These are phyloP conservation scores for Hemileccinum rubropunctum DNA, from an alignment of 768 basidiomycete genomes.

Conservation along the genomic window DNA sequence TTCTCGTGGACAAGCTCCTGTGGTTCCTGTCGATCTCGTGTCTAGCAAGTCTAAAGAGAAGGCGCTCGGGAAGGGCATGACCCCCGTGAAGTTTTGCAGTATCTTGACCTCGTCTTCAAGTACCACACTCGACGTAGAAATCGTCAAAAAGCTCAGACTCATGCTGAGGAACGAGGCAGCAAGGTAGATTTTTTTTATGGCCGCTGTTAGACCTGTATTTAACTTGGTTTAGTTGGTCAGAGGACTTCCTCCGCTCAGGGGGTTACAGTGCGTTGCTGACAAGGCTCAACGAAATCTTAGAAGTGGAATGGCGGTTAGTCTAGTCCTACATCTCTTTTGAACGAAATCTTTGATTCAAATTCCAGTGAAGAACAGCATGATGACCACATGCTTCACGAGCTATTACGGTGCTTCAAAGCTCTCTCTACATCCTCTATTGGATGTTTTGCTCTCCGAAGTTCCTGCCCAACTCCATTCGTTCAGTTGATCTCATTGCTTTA, in stretches of 20 bases:
- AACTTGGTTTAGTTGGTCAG: constrained; percentile 68
- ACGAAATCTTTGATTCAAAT: constrained; percentile 6
- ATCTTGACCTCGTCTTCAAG: constrained; percentile 68
- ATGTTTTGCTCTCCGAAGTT: constrained; percentile 85
- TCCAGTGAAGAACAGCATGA: constrained; percentile 97
- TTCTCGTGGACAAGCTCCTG: constrained; percentile 52
- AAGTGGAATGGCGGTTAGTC: constrained; percentile 95
- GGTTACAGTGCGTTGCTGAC: constrained; percentile 86
- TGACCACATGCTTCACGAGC: constrained; percentile 88
- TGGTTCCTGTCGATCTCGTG: constrained; percentile 34
- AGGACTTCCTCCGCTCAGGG: constrained; percentile 76
- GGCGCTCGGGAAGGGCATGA: constrained; percentile 47
- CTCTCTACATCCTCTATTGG: constrained; percentile 88
- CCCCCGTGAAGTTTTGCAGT: constrained; percentile 65
- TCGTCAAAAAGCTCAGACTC: constrained; percentile 83
- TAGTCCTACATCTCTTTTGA: neutral
- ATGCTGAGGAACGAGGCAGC: constrained; percentile 91
- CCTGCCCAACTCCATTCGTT: constrained; percentile 82
- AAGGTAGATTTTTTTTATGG: constrained; percentile 43
- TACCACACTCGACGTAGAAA: constrained; percentile 76
- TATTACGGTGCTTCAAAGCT: constrained; percentile 92
- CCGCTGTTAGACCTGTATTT: neutral
- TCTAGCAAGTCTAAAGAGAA: constrained; percentile 53
- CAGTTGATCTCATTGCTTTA: constrained; percentile 84
- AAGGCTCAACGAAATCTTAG: constrained; percentile 85